Percentiles rank a stretch among this genome's conserved stretches.
Evolutionary conservation across 768 basidiomycete genomes (phyloP).

Genomic region (Lactifluus subvellereus): DNA sequence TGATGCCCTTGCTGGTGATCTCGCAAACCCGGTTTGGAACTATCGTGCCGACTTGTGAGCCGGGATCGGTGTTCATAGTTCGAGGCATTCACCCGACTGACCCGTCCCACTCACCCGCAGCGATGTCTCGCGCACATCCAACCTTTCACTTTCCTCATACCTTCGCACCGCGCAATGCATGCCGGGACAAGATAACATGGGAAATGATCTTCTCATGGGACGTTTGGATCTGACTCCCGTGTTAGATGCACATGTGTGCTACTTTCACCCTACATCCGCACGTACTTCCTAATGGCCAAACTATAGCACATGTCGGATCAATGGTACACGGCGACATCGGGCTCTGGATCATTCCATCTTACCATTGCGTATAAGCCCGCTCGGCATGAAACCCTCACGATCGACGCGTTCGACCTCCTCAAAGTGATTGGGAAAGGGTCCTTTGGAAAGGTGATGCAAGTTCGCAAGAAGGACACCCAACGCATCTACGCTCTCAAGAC

Average conservation of each 20-base stretch:
- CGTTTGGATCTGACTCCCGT: conserved; percentile 84
- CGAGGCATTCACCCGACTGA: conserved; percentile 15
- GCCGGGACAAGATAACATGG: conserved; percentile 87
- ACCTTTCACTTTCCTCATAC: conserved; percentile 88
- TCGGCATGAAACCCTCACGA: conserved; percentile 80
- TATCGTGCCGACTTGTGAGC: conserved; percentile 92
- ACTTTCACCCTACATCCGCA: conserved; percentile 6
- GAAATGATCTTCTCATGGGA: conserved; percentile 93
- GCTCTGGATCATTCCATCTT: conserved; percentile 89
- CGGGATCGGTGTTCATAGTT: neutral
- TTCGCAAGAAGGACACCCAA: conserved; percentile 96
- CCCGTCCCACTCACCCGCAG: conserved; percentile 36
- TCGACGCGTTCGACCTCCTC: conserved; percentile 93
- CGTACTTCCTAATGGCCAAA: conserved; percentile 3
- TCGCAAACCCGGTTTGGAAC: conserved; percentile 88
- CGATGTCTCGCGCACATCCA: conserved; percentile 92
- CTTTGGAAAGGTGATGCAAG: conserved; percentile 99
- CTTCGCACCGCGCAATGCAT: conserved; percentile 72
- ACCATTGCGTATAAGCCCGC: conserved; percentile 91
- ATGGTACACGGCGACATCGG: conserved; percentile 81
- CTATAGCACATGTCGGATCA: conserved; percentile 81
- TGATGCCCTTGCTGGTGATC: conserved; percentile 94
- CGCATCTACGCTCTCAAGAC: conserved; percentile 98
- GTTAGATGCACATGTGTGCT: conserved; percentile 67
- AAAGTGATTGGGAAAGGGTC: conserved; percentile 98